Evolutionary conservation across 2,329 filamentous ascomycete species (phyloP), one percentile per base, ranked within the genome.

Genomic region (Chaetomium sp.): DNA sequence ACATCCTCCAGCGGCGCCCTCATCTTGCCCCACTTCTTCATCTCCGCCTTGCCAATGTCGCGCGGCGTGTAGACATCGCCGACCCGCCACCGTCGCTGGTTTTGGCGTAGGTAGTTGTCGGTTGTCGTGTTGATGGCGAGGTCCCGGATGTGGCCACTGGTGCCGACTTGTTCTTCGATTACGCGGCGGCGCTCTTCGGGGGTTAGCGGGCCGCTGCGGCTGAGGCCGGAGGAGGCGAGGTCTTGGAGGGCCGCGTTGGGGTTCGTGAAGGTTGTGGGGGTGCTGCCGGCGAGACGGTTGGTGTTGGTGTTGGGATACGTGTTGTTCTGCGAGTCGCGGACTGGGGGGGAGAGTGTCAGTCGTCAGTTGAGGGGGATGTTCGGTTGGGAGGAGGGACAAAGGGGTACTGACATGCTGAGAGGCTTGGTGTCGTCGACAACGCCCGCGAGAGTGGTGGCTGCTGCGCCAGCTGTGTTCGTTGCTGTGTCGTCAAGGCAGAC

Each of bases 1-100:
- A 88, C 82, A 70, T 99, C 92, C 53, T 69, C 76, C 42, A 77
- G 74, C 58, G 80, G 80, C 61, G 70, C 72, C 54, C 74, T 71
- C 61, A 73, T 73, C 68, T 74, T 77, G 70, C 80, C 84, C 87
- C 88, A 96, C 77, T 95, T 95, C 67, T 74, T 74, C 83, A 88
- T 86, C 79, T 96, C 91, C 38, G 76, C 74, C 32, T 84, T 79
- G 54, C 83, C 87, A 68, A 99, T 71, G 72, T 99, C 94, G 68
- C 91, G 88, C 37, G 94, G 94, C 57, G 91, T 81, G 73, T 97
- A 97, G 52, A 96, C 79, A 68, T 97, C 91, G 64, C 94, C 94
- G 0, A 75, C 66, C 65, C 78, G 77, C 86, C 88, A 97, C 42
- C 79, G 78, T 48, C 91, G 85, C 38, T 81, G 79, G 71, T 86